Percentiles rank a stretch among this genome's conserved stretches.
phyloP scores from a whole-genome alignment of 768 basidiomycete species.

The Mycena albidolilacea region DNA sequence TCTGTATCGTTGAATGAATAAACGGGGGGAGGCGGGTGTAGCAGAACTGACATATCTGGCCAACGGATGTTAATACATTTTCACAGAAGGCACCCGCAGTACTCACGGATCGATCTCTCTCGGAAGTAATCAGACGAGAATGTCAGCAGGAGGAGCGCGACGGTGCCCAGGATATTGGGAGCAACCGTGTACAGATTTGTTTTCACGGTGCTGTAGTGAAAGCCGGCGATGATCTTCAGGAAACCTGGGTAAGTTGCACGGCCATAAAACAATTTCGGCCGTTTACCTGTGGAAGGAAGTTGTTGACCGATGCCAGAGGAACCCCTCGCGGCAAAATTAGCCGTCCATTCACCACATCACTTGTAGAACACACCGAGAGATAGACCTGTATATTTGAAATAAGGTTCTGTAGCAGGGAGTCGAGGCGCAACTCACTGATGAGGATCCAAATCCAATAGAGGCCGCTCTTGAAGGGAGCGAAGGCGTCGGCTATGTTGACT shows the following conservation, averaged over 20 bases:
- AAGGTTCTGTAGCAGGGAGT: background rate
- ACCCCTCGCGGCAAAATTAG: conserved; percentile 49
- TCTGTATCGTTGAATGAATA: conserved; percentile 39
- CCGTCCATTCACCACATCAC: background rate
- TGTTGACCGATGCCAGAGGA: conserved; percentile 66
- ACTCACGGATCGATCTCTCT: conserved; percentile 64
- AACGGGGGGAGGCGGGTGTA: background rate
- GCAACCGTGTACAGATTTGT: conserved; percentile 70
- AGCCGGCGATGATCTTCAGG: conserved; percentile 34
- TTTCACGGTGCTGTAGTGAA: conserved; percentile 51
- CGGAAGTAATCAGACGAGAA: conserved; percentile 68
- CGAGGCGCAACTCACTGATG: conserved; percentile 47
- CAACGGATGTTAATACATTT: background rate
- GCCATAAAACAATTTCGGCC: conserved; percentile 43
- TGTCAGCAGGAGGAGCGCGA: conserved; percentile 60
- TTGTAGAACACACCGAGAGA: conserved; percentile 28
- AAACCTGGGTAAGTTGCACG: conserved; percentile 50
- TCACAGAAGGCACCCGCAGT: conserved; percentile 31
- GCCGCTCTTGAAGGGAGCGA: conserved; percentile 59
- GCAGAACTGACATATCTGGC: conserved; percentile 34
- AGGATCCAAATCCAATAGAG: conserved; percentile 66
- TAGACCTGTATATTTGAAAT: conserved; percentile 23
- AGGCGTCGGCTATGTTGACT: conserved; percentile 59
- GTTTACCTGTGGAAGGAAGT: conserved; percentile 62
- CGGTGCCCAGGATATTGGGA: conserved; percentile 60